phyloP scores from a whole-genome alignment of 768 basidiomycete species.

The Paxillus involutus region DNA sequence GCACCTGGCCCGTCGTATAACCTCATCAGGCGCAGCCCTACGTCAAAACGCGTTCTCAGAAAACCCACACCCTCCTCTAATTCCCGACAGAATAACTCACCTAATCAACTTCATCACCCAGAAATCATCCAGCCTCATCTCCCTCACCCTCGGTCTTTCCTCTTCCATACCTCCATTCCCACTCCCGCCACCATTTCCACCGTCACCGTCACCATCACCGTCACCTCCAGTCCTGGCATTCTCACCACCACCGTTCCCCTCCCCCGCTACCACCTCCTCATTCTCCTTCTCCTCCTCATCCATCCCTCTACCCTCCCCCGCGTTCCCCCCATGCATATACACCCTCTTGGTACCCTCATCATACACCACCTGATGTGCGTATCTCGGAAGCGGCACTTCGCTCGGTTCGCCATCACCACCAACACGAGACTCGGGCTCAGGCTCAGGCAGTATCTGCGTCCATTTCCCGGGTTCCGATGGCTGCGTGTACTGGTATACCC shows the following conservation, averaged over 20 bases:
- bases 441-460: constrained; percentile 53
- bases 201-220: constrained; percentile 16
- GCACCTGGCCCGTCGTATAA: constrained; percentile 63
- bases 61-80: neutral
- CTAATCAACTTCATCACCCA: constrained; percentile 73
- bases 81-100: constrained; percentile 36
- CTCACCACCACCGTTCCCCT: neutral
- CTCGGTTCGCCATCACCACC: neutral
- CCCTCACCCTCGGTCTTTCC: constrained; percentile 20
- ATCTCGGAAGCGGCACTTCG: constrained; percentile 59
- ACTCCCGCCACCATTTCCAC: too few relatives aligned
- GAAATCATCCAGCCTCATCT: constrained; percentile 69
- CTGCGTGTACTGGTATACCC: constrained; percentile 63
- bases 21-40: constrained; percentile 63
- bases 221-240: constrained; percentile 11
- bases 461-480: constrained; percentile 59
- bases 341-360: constrained; percentile 53
- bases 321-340: constrained; percentile 80
- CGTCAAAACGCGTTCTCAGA: neutral
- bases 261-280: constrained; percentile 5
- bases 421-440: constrained; percentile 1
- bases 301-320: constrained; percentile 38
- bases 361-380: constrained; percentile 80
- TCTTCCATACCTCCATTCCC: constrained; percentile 5
- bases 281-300: constrained; percentile 27